Conservation (phyloP, 2,329 filamentous ascomycete species). For the Beauveria brongniartii region DNA sequence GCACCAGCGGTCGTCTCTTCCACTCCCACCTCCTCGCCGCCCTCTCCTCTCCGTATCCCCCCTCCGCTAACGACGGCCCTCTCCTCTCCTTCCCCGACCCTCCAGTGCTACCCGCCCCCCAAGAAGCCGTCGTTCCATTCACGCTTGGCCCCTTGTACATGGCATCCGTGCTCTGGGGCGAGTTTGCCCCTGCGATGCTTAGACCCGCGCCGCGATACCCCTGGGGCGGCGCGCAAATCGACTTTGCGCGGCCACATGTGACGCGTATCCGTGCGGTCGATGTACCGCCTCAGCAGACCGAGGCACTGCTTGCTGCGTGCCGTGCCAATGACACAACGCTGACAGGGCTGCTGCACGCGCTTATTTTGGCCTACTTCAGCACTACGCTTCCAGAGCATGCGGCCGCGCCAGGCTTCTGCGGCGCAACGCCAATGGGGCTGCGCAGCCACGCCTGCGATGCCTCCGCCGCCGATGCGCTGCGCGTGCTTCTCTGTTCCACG, state of each 20-base stretch:
- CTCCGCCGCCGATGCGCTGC: conserved; percentile 21
- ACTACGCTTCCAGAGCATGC: conserved; percentile 24
- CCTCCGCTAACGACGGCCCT: not conserved
- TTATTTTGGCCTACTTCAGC: conserved; percentile 34
- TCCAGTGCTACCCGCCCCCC: conserved; percentile 27
- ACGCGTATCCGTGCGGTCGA: conserved; percentile 30
- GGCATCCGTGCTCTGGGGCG: conserved; percentile 30
- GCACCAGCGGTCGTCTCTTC: conserved; percentile 39
- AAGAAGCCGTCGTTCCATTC: conserved; percentile 35
- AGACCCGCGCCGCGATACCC: conserved; percentile 16
- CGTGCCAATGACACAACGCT: conserved; percentile 35
- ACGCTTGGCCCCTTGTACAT: conserved; percentile 33
- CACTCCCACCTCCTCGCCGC: conserved; percentile 38
- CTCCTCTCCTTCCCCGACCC: conserved; percentile 24
- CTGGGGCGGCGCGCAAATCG: conserved; percentile 33
- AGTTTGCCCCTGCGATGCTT: conserved; percentile 32
- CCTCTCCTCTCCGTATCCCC: conserved; percentile 24
- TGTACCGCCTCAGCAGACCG: conserved; percentile 22
- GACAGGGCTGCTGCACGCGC: conserved; percentile 40
- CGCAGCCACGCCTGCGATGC: conserved; percentile 27
- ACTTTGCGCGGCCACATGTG: conserved; percentile 26
- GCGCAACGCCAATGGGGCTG: conserved; percentile 37
- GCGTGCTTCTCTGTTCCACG: conserved; percentile 31
- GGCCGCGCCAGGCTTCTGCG: conserved; percentile 26
- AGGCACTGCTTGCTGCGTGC: conserved; percentile 29